Percentiles rank a stretch among this genome's conserved stretches.
Evolutionary conservation across 1,139 yeast species (phyloP).

Genomic region (Pichia sp.): DNA sequence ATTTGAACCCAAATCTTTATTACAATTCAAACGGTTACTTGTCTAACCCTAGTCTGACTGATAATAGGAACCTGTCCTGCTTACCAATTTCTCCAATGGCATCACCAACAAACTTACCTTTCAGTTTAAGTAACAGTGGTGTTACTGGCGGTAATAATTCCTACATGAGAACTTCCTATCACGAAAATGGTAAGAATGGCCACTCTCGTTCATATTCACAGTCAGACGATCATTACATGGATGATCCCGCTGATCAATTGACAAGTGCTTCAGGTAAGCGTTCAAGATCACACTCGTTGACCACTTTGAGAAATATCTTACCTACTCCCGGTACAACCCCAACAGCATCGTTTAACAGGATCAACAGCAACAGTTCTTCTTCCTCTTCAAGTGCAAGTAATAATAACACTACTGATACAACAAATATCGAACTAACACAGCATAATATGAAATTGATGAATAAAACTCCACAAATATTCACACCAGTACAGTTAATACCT

Average conservation of each 20-base stretch:
- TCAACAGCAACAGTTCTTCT: background rate
- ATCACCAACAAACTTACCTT: slow-evolving; percentile 24
- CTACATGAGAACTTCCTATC: slow-evolving; percentile 6
- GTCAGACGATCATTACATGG: slow-evolving; percentile 5
- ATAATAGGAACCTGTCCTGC: slow-evolving; percentile 13
- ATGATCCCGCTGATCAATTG: background rate
- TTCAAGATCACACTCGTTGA: slow-evolving; percentile 26
- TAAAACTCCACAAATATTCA: slow-evolving; percentile 20
- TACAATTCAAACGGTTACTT: slow-evolving; percentile 13
- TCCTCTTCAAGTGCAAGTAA: slow-evolving; percentile 2
- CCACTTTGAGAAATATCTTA: slow-evolving; percentile 16
- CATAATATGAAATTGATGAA: slow-evolving; percentile 8
- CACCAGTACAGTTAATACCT: slow-evolving; percentile 25
- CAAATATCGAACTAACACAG: slow-evolving; percentile 5
- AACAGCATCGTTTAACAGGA: slow-evolving; percentile 18
- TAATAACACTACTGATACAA: background rate
- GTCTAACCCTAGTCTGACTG: slow-evolving; percentile 11
- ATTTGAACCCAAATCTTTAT: slow-evolving; percentile 13
- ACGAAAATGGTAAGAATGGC: background rate
- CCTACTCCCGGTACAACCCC: slow-evolving; percentile 33
- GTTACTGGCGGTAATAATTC: slow-evolving; percentile 10
- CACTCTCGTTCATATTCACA: slow-evolving; percentile 4
- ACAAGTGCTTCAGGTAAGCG: slow-evolving; percentile 11
- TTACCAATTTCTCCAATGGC: slow-evolving; percentile 30
- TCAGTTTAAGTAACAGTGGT: background rate